Conservation (phyloP, 2,329 filamentous ascomycete species). For the Pseudocercospora fijiensis region DNA sequence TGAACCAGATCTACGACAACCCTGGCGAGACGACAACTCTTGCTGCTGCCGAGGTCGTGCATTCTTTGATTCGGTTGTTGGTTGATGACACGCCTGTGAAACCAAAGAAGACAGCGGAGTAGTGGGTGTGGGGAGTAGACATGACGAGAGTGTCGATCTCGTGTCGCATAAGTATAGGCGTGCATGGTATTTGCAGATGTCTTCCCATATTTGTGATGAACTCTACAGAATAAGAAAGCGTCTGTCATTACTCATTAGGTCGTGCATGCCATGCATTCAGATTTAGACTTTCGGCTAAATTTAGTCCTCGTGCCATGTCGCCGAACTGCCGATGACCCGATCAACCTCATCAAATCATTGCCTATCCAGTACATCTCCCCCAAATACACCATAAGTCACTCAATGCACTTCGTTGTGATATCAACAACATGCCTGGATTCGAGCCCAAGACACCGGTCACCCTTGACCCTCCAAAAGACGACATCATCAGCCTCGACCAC, state of each 20-base stretch:
- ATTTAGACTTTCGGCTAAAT: constrained; percentile 9
- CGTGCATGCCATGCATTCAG: background rate
- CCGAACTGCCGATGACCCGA: background rate
- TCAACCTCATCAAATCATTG: background rate
- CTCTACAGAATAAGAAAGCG: background rate
- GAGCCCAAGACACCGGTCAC: constrained; percentile 74
- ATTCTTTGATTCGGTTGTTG: constrained; percentile 52
- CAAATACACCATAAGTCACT: background rate
- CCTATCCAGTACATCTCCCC: background rate
- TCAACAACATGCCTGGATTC: constrained; percentile 51
- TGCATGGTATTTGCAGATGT: background rate
- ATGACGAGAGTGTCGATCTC: background rate
- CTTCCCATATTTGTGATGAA: background rate
- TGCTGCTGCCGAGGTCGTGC: constrained; percentile 56
- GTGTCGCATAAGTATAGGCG: background rate
- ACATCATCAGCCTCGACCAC: constrained; percentile 77
- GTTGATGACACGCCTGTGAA: constrained; percentile 45
- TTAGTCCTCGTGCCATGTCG: background rate
- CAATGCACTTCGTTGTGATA: background rate
- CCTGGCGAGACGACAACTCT: constrained; percentile 58
- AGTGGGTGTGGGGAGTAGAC: background rate
- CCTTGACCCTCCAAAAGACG: constrained; percentile 81
- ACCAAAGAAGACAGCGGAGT: background rate
- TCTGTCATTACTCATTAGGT: background rate
- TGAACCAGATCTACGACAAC: constrained; percentile 55